Percentiles rank a stretch among this genome's conserved stretches.
Conservation (phyloP, 2,329 filamentous ascomycete species). For the Arthrobotrys musiformis region DNA sequence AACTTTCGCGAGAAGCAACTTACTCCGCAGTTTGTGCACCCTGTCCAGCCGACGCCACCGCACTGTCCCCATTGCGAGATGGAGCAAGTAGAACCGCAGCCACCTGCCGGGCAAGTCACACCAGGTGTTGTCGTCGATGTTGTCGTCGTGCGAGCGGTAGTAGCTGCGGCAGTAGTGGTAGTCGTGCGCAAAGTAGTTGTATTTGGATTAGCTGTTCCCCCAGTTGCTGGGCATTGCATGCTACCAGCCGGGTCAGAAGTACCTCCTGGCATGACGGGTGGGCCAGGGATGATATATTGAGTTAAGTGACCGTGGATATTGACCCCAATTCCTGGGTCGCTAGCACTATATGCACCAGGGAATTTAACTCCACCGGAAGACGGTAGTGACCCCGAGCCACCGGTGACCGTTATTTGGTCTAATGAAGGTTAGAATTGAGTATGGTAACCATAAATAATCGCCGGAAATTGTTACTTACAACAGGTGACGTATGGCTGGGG, state of each 20-base stretch:
- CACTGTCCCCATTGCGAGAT: slow-evolving; percentile 36
- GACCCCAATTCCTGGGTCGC: slow-evolving; percentile 66
- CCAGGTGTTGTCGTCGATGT: slow-evolving; percentile 1
- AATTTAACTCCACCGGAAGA: slow-evolving; percentile 63
- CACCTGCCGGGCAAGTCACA: slow-evolving; percentile 1
- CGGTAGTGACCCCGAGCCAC: slow-evolving; percentile 64
- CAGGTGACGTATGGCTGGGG: slow-evolving; percentile 64
- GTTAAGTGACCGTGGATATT: slow-evolving; percentile 64
- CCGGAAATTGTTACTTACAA: slow-evolving; percentile 34
- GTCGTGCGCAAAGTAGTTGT: slow-evolving; percentile 23
- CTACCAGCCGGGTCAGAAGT: slow-evolving; percentile 27
- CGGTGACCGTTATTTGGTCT: slow-evolving; percentile 66
- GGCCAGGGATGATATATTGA: slow-evolving; percentile 63
- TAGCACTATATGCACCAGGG: slow-evolving; percentile 66
- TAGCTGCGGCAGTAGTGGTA: neutral
- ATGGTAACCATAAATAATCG: neutral
- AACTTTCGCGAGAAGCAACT: neutral
- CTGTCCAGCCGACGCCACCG: slow-evolving; percentile 39
- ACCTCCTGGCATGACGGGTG: slow-evolving; percentile 59
- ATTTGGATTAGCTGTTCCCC: slow-evolving; percentile 11
- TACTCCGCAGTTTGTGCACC: slow-evolving; percentile 46
- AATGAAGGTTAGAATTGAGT: neutral
- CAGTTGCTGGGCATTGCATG: slow-evolving; percentile 32
- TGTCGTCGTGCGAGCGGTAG: neutral
- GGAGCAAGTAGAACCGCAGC: slow-evolving; percentile 5